Conservation (phyloP, 805 yeast species). For the Maudiozyma pseudohumilis region DNA sequence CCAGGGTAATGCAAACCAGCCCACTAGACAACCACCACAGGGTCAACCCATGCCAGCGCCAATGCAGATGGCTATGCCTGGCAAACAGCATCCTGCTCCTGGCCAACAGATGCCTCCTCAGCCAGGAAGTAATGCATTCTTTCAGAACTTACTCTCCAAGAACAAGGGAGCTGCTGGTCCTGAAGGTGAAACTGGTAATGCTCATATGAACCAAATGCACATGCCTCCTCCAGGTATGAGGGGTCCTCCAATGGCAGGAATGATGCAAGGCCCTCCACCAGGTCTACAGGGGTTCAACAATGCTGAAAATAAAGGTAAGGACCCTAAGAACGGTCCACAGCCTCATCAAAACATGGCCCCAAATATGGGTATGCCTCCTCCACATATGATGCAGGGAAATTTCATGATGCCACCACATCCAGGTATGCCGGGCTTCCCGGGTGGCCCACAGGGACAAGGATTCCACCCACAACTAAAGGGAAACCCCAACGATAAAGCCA, state of each 20-base stretch:
- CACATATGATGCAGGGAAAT: conserved; percentile 5
- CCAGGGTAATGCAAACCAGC: background rate
- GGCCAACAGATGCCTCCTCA: conserved; percentile 5
- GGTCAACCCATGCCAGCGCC: conserved; percentile 7
- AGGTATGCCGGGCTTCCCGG: conserved; percentile 6
- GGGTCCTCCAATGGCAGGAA: conserved; percentile 15
- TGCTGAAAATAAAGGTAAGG: conserved; percentile 2
- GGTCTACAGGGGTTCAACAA: conserved; percentile 7
- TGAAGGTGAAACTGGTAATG: background rate
- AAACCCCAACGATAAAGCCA: conserved; percentile 1
- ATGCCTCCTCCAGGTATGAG: conserved; percentile 16
- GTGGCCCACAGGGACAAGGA: background rate
- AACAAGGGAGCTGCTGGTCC: conserved; percentile 12
- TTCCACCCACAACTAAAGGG: background rate
- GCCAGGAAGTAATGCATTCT: conserved; percentile 21
- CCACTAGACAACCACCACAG: conserved; percentile 2
- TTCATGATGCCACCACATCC: conserved; percentile 6
- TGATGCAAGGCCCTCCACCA: conserved; percentile 7
- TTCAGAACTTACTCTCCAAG: conserved; percentile 24
- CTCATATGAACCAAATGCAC: conserved; percentile 6
- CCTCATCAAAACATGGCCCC: background rate
- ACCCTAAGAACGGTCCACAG: conserved; percentile 1
- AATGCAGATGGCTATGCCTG: conserved; percentile 8
- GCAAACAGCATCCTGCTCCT: no score
- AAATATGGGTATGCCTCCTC: conserved; percentile 2